Percentiles rank a stretch among this genome's conserved stretches.
These are phyloP conservation scores for Coemansia sp. DNA, from an alignment of 192 early-diverging fungal genomes.

Conservation along the genomic window DNA sequence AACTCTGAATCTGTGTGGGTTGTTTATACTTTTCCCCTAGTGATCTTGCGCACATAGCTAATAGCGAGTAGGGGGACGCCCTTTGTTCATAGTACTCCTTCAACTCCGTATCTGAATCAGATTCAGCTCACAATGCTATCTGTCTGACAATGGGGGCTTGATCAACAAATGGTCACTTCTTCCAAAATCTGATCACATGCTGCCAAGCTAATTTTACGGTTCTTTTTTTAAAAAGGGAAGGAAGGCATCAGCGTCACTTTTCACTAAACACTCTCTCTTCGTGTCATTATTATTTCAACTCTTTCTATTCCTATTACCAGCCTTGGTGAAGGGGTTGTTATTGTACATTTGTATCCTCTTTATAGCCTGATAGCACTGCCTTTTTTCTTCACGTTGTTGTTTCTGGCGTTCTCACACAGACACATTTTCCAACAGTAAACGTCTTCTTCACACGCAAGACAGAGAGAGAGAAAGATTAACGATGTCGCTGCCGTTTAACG, in stretches of 20 bases:
- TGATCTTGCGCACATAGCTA: too few species aligned
- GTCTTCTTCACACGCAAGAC: neutral
- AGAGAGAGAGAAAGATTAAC: neutral
- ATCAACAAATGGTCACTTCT: neutral
- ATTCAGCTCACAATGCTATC: too few species aligned
- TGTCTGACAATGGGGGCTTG: too few species aligned
- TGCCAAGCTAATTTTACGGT: too few species aligned
- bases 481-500: constrained; percentile 52
- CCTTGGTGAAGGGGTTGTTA: neutral
- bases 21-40: too few species aligned
- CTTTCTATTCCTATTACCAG: neutral
- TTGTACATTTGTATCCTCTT: neutral
- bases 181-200: neutral
- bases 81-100: too few species aligned
- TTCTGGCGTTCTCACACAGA: neutral
- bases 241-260: neutral
- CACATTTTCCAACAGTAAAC: neutral
- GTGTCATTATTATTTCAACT: too few species aligned
- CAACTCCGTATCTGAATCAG: too few species aligned
- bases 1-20: too few species aligned
- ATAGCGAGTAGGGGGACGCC: too few species aligned
- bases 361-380: neutral
- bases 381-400: neutral
- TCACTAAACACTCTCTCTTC: neutral
- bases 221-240: constrained; percentile 5